These are phyloP conservation scores for Ogataea dorogensis DNA, from an alignment of 805 yeast species.

Conservation along the genomic window DNA sequence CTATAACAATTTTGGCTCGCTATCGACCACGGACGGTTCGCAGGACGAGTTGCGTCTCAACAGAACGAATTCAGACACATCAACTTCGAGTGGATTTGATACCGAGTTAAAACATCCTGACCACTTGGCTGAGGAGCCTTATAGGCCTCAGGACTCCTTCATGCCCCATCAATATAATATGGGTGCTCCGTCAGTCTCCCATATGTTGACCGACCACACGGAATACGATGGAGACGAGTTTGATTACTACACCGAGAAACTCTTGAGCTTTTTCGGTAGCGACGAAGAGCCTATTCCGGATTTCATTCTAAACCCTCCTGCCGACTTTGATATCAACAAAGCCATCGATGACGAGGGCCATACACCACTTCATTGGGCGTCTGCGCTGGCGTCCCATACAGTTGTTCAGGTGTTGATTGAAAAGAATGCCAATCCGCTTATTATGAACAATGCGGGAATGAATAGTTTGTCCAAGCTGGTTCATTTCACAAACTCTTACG, in stretches of 20 bases:
- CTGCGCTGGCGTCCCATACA: slow-evolving; percentile 69
- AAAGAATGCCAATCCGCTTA: slow-evolving; percentile 60
- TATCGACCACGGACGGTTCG: slow-evolving; percentile 30
- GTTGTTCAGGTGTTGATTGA: slow-evolving; percentile 55
- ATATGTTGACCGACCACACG: slow-evolving; percentile 13
- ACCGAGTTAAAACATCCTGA: slow-evolving; percentile 18
- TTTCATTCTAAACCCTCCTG: slow-evolving; percentile 55
- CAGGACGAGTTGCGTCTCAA: slow-evolving; percentile 28
- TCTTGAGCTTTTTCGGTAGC: slow-evolving; percentile 53
- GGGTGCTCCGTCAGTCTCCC: slow-evolving; percentile 16
- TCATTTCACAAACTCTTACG: slow-evolving; percentile 70
- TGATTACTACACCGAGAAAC: slow-evolving; percentile 38
- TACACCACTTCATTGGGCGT: slow-evolving; percentile 82
- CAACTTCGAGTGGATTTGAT: slow-evolving; percentile 26
- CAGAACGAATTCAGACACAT: slow-evolving; percentile 30
- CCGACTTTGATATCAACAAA: slow-evolving; percentile 60
- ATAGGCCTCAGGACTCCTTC: slow-evolving; percentile 18
- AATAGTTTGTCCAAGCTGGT: slow-evolving; percentile 69
- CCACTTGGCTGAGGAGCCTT: slow-evolving; percentile 14
- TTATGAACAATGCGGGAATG: slow-evolving; percentile 55
- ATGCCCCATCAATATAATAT: slow-evolving; percentile 13
- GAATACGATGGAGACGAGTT: slow-evolving; percentile 35
- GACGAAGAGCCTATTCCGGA: slow-evolving; percentile 39
- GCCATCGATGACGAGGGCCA: slow-evolving; percentile 80
- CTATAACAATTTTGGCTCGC: slow-evolving; percentile 27